A percentile compares a stretch with the other conserved stretches of the same genome.
phyloP scores from a whole-genome alignment of 805 yeast species.

The Saturnispora ahearnii region DNA sequence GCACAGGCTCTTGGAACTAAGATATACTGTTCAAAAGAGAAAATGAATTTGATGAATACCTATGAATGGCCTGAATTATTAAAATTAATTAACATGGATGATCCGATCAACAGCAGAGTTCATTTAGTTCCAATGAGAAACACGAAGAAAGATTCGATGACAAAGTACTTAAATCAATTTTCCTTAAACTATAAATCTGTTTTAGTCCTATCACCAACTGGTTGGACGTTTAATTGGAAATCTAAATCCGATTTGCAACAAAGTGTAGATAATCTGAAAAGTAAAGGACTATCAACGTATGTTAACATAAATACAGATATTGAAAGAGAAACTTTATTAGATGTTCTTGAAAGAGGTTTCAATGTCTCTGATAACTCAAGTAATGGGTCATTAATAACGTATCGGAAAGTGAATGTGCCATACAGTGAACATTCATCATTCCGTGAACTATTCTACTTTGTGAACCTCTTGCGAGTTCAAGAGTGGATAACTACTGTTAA shows the following conservation, averaged over 20 bases:
- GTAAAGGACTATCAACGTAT: conserved; percentile 9
- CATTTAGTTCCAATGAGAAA: conserved; percentile 70
- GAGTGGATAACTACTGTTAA: conserved; percentile 76
- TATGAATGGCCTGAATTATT: conserved; percentile 38
- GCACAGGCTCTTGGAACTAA: conserved; percentile 45
- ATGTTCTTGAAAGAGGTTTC: conserved; percentile 10
- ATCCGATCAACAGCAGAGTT: conserved; percentile 43
- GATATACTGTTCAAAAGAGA: conserved; percentile 43
- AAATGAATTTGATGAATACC: conserved; percentile 37
- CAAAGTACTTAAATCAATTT: conserved; percentile 41
- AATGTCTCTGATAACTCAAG: conserved; percentile 1
- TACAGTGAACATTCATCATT: conserved; percentile 93
- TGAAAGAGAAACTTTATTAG: background rate
- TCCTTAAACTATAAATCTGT: conserved; percentile 44
- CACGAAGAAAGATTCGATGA: conserved; percentile 36
- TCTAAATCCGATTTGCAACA: background rate
- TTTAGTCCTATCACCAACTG: conserved; percentile 79
- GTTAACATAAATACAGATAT: conserved; percentile 7
- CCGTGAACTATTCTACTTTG: conserved; percentile 64
- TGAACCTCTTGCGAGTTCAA: conserved; percentile 40
- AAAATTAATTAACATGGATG: conserved; percentile 32
- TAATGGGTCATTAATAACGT: conserved; percentile 11
- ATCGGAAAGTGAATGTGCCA: conserved; percentile 36
- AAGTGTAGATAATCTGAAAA: background rate
- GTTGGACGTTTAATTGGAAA: conserved; percentile 60